Conservation (phyloP, 1,284 basidiomycete genomes). For the Coriolopsis trogii region DNA sequence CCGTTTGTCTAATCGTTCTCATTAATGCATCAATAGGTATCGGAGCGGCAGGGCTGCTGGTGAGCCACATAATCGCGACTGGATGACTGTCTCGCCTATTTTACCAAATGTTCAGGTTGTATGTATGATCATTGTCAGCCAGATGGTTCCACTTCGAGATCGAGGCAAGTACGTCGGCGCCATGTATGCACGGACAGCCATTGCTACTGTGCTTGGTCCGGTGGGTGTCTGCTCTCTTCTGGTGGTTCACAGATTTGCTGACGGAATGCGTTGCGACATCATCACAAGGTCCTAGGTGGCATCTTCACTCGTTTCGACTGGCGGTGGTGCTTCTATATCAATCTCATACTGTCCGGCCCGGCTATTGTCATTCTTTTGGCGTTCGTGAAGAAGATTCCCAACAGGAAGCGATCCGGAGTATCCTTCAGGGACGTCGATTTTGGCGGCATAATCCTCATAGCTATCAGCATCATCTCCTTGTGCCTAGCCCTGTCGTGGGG, state of each 20-base stretch:
- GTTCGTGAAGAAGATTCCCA: slow-evolving; percentile 14
- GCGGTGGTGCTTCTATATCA: slow-evolving; percentile 20
- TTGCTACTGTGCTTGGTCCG: slow-evolving; percentile 14
- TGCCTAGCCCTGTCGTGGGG: slow-evolving; percentile 13
- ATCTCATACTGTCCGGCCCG: slow-evolving; percentile 9
- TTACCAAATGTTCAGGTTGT: slow-evolving; percentile 4
- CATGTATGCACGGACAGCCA: slow-evolving; percentile 15
- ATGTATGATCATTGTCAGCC: slow-evolving; percentile 18
- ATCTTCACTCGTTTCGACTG: slow-evolving; percentile 5
- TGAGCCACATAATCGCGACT: not conserved
- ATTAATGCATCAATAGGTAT: slow-evolving; percentile 2
- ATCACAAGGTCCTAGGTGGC: slow-evolving; percentile 9
- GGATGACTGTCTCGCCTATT: not conserved
- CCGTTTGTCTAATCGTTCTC: not conserved
- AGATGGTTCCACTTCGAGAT: slow-evolving; percentile 18
- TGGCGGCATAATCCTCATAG: slow-evolving; percentile 11
- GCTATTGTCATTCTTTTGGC: slow-evolving; percentile 8
- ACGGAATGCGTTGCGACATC: not conserved
- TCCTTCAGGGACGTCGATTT: slow-evolving; percentile 16
- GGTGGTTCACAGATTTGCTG: too few species aligned
- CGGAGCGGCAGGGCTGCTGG: slow-evolving; percentile 14
- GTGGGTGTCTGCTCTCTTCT: not conserved
- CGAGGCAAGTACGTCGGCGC: slow-evolving; percentile 15
- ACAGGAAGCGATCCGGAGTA: slow-evolving; percentile 10
- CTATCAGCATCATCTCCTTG: slow-evolving; percentile 3